These are phyloP conservation scores for Baorangia bicolor DNA, from an alignment of 768 basidiomycete genomes.

Conservation along the genomic window DNA sequence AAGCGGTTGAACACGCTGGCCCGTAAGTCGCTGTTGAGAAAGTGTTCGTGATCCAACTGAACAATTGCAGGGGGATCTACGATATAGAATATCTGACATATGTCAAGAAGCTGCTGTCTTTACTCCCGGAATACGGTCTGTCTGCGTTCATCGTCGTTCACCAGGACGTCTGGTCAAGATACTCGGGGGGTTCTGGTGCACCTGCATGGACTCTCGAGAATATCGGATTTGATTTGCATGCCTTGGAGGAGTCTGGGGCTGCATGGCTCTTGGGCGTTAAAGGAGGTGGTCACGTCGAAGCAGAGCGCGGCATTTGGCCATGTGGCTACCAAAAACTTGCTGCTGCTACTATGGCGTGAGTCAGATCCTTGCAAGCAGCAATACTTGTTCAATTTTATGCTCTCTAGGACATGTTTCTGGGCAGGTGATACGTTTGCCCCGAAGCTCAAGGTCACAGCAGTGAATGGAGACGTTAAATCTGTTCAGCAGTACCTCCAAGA, in stretches of 20 bases:
- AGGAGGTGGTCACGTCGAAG: constrained; percentile 71
- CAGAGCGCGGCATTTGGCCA: constrained; percentile 86
- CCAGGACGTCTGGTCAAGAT: constrained; percentile 96
- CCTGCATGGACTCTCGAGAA: constrained; percentile 93
- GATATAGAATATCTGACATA: constrained; percentile 84
- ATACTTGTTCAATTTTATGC: neutral
- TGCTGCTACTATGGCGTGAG: constrained; percentile 90
- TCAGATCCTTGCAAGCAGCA: constrained; percentile 12
- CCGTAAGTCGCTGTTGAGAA: constrained; percentile 55
- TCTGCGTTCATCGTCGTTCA: constrained; percentile 79
- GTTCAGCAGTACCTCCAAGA: constrained; percentile 84
- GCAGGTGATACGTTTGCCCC: constrained; percentile 86
- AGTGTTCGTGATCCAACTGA: neutral
- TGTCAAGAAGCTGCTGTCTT: constrained; percentile 61
- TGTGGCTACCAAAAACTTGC: constrained; percentile 92
- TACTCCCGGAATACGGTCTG: constrained; percentile 72
- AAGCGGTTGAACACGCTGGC: constrained; percentile 92
- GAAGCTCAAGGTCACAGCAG: constrained; percentile 55
- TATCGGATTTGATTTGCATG: constrained; percentile 80
- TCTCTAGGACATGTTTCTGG: constrained; percentile 84
- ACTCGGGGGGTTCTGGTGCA: constrained; percentile 92
- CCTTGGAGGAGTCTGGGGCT: constrained; percentile 78
- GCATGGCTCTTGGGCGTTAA: constrained; percentile 85
- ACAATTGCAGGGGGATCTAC: constrained; percentile 64
- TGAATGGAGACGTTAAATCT: constrained; percentile 49